Evolutionary conservation across 257 asterid genomes (phyloP).

Genomic region (Forsythia suspensa): DNA sequence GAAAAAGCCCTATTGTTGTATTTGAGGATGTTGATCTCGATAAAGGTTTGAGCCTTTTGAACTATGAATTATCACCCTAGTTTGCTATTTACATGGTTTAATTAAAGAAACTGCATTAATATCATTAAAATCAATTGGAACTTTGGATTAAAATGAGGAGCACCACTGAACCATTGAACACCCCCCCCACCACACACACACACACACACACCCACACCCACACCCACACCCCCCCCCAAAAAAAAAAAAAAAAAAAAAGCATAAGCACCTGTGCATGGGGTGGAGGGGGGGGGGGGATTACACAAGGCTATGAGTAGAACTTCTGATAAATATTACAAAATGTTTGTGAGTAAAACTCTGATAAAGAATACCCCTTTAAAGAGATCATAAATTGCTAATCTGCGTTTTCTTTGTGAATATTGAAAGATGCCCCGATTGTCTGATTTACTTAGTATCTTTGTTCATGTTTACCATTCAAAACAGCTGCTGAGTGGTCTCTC

Average conservation of each 20-base stretch:
- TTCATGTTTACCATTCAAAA: conserved; percentile 23
- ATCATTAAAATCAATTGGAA: conserved; percentile 3
- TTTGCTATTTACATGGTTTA: conserved; percentile 1
- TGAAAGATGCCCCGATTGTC: neutral
- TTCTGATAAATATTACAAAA: neutral
- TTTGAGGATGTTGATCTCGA: conserved; percentile 95
- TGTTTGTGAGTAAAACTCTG: neutral
- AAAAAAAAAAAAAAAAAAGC: too few species aligned
- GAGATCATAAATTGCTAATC: neutral
- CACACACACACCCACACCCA: too few species aligned
- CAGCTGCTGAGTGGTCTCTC: conserved; percentile 98
- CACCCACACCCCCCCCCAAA: neutral
- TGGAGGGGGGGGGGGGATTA: neutral
- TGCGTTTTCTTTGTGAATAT: neutral
- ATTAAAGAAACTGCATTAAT: too few species aligned
- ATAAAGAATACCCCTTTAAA: neutral
- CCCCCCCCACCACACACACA: too few species aligned
- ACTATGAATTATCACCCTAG: conserved; percentile 4
- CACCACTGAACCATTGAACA: neutral
- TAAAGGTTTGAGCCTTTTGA: conserved; percentile 53
- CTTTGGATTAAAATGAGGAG: neutral
- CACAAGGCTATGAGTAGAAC: neutral
- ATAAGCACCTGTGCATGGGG: neutral
- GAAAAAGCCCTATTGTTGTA: conserved; percentile 95
- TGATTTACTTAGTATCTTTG: conserved; percentile 5